Evolutionary conservation across 495 filamentous ascomycete genomes (phyloP).

Genomic region (Penicillium angulare): DNA sequence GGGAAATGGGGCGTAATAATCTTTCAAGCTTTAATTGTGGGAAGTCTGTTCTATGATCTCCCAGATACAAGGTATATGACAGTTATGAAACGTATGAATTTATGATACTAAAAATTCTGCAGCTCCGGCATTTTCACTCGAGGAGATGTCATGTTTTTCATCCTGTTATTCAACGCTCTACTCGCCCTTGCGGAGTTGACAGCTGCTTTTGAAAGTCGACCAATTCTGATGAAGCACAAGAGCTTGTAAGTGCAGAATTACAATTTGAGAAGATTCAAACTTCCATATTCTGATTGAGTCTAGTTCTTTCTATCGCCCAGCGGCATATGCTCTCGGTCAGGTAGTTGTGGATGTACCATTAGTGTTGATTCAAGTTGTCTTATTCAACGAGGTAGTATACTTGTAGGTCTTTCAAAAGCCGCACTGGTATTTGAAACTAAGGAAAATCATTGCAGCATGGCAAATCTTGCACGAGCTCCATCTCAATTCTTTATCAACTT

Average conservation of each 20-base stretch:
- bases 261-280: background rate
- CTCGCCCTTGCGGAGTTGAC: constrained; percentile 76
- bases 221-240: constrained; percentile 80
- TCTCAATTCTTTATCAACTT: constrained; percentile 84
- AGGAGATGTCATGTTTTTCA: constrained; percentile 67
- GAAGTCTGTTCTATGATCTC: constrained; percentile 72
- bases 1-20: constrained; percentile 59
- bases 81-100: background rate
- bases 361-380: constrained; percentile 62
- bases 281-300: too few species aligned
- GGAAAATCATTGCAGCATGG: constrained; percentile 34
- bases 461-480: constrained; percentile 61
- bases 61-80: constrained; percentile 50
- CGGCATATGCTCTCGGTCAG: constrained; percentile 75
- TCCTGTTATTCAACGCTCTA: constrained; percentile 77
- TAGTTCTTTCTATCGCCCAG: constrained; percentile 75
- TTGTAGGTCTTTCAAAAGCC: constrained; percentile 48
- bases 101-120: background rate
- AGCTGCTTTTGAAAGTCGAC: constrained; percentile 64
- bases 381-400: constrained; percentile 77
- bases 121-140: constrained; percentile 47
- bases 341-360: constrained; percentile 75
- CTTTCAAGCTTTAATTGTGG: constrained; percentile 74
- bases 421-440: background rate
- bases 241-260: constrained; percentile 57